Evolutionary conservation across 345 rosid genomes (phyloP).

Genomic region (Acer yangbiense): DNA sequence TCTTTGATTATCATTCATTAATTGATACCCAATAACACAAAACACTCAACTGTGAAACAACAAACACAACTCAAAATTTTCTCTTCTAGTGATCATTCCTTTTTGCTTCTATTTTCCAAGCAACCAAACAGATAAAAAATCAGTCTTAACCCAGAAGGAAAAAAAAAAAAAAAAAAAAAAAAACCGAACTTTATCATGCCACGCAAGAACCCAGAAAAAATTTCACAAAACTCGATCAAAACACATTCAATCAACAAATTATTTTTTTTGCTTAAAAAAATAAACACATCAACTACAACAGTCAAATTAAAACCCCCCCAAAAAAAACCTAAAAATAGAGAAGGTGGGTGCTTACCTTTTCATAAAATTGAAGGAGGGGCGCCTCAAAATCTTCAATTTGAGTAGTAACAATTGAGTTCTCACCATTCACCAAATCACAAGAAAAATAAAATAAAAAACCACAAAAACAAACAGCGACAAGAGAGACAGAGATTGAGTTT

Average conservation of each 20-base stretch:
- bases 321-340: neutral
- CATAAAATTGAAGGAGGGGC: slow-evolving; percentile 5
- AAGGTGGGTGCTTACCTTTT: slow-evolving; percentile 5
- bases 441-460: neutral
- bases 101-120: neutral
- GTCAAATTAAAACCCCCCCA: neutral
- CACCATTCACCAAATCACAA: slow-evolving; percentile 20
- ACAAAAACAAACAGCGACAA: neutral
- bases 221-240: neutral
- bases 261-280: neutral
- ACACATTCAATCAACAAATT: neutral
- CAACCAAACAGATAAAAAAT: neutral
- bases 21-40: neutral
- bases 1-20: neutral
- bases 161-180: neutral
- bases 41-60: neutral
- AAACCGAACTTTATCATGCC: neutral
- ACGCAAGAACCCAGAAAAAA: neutral
- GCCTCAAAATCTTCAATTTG: neutral
- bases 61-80: neutral
- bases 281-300: neutral
- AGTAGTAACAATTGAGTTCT: neutral
- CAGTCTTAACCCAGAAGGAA: neutral
- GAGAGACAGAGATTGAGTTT: neutral
- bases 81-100: neutral